These are phyloP conservation scores for Blastobotrys raffinosifermentans DNA, from an alignment of 1,139 yeast species.

Conservation along the genomic window DNA sequence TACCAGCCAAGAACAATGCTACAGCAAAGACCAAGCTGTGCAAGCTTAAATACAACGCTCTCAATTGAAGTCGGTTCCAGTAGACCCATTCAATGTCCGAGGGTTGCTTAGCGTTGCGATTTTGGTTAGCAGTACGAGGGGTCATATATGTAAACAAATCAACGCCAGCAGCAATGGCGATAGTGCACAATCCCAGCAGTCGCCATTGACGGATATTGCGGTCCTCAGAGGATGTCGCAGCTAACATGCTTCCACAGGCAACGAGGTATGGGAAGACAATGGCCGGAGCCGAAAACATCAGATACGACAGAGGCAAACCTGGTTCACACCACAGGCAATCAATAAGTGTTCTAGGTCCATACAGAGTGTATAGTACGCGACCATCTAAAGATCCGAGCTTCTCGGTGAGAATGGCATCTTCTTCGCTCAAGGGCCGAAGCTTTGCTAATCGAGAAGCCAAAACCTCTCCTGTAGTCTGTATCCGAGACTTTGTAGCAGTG, in stretches of 20 bases:
- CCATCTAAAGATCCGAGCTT: conserved; percentile 19
- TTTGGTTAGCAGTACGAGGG: conserved; percentile 11
- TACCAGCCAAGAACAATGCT: conserved; percentile 17
- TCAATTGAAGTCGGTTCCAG: conserved; percentile 14
- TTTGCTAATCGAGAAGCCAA: conserved; percentile 16
- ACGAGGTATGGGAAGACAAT: conserved; percentile 20
- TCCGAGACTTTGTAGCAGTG: conserved; percentile 16
- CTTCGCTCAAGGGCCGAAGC: conserved; percentile 8
- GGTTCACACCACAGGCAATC: conserved; percentile 25
- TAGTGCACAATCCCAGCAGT: conserved; percentile 7
- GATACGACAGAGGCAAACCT: conserved; percentile 15
- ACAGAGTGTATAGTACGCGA: conserved; percentile 20
- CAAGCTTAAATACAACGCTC: conserved; percentile 15
- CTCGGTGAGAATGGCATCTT: conserved; percentile 16
- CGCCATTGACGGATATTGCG: conserved; percentile 18
- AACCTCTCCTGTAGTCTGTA: conserved; percentile 22
- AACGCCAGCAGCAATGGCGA: neutral
- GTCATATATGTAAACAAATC: no score
- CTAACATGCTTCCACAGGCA: conserved; percentile 16
- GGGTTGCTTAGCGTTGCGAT: conserved; percentile 10
- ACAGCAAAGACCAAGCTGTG: conserved; percentile 16
- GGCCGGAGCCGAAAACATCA: conserved; percentile 20
- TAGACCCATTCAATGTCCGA: conserved; percentile 19
- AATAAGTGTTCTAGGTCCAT: conserved; percentile 22
- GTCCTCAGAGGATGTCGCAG: conserved; percentile 15